phyloP scores from a whole-genome alignment of 2,329 filamentous ascomycete genomes.

The Colletotrichum tropicicola region DNA sequence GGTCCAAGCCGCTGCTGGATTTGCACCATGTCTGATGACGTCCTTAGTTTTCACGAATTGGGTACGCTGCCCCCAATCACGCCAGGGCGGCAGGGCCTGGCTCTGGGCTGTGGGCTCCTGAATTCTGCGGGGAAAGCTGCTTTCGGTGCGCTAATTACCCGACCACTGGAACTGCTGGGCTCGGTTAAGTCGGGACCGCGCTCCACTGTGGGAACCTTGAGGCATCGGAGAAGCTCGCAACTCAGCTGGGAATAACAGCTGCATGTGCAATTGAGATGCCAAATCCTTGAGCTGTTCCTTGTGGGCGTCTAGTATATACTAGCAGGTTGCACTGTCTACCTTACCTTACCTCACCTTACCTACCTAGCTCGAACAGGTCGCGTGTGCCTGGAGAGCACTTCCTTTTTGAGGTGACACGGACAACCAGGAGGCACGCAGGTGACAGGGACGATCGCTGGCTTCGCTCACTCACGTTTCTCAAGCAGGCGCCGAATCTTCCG shows the following conservation, averaged over 20 bases:
- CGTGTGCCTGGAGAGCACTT: too few relatives aligned
- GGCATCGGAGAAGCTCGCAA: not conserved
- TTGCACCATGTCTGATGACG: conserved; percentile 30
- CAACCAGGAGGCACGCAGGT: too few relatives aligned
- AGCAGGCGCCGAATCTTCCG: not conserved
- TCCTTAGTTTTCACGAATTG: conserved; percentile 29
- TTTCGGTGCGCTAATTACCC: conserved; percentile 29
- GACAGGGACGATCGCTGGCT: too few relatives aligned
- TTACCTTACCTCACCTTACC: too few relatives aligned
- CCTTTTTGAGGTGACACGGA: too few relatives aligned
- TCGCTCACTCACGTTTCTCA: too few relatives aligned
- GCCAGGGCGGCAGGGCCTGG: not conserved
- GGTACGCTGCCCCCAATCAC: not conserved
- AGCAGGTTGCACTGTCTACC: not conserved
- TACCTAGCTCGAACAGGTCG: too few relatives aligned
- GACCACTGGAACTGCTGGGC: conserved; percentile 4
- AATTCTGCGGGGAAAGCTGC: conserved; percentile 32
- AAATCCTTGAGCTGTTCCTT: not conserved
- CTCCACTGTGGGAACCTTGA: conserved; percentile 8
- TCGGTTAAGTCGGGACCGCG: not conserved
- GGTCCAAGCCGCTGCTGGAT: conserved; percentile 22
- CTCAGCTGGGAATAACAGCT: not conserved
- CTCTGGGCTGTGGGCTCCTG: conserved; percentile 21
- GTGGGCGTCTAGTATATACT: not conserved
- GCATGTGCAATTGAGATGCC: not conserved